These are phyloP conservation scores for Lasiodiplodia gonubiensis DNA, from an alignment of 2,329 filamentous ascomycete genomes.

Conservation along the genomic window DNA sequence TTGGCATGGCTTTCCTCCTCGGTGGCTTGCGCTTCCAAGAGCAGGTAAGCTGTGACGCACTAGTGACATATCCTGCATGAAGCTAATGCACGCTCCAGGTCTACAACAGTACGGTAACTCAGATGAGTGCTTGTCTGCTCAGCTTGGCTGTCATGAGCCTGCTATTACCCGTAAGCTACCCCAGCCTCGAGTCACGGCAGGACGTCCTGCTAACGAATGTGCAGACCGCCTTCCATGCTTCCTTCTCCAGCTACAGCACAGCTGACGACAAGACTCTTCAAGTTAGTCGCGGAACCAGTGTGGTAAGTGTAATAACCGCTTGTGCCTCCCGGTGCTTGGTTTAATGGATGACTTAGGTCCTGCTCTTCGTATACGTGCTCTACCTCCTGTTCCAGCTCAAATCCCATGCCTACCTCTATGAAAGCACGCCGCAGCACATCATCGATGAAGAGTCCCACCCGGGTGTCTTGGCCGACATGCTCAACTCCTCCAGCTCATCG, in stretches of 20 bases:
- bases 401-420: conserved; percentile 89
- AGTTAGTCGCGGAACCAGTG: conserved; percentile 87
- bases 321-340: neutral
- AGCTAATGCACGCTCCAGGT: conserved; percentile 58
- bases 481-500: conserved; percentile 71
- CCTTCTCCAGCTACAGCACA: conserved; percentile 67
- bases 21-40: conserved; percentile 87
- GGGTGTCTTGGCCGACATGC: conserved; percentile 79
- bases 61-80: conserved; percentile 31
- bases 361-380: conserved; percentile 80
- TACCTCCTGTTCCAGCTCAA: conserved; percentile 92
- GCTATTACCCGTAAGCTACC: conserved; percentile 70
- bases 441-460: conserved; percentile 91
- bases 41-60: conserved; percentile 60
- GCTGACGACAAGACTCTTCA: conserved; percentile 77
- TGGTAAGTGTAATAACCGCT: conserved; percentile 61
- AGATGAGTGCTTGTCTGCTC: conserved; percentile 93
- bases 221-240: conserved; percentile 88
- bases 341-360: conserved; percentile 57
- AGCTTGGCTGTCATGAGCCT: conserved; percentile 90
- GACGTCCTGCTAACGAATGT: neutral
- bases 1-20: conserved; percentile 90
- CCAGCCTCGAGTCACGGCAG: too few species aligned
- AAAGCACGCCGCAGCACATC: conserved; percentile 88
- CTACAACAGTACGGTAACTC: conserved; percentile 93